Evolutionary conservation across 192 early-diverging fungal species (phyloP).

Genomic region (Geranomyces variabilis): DNA sequence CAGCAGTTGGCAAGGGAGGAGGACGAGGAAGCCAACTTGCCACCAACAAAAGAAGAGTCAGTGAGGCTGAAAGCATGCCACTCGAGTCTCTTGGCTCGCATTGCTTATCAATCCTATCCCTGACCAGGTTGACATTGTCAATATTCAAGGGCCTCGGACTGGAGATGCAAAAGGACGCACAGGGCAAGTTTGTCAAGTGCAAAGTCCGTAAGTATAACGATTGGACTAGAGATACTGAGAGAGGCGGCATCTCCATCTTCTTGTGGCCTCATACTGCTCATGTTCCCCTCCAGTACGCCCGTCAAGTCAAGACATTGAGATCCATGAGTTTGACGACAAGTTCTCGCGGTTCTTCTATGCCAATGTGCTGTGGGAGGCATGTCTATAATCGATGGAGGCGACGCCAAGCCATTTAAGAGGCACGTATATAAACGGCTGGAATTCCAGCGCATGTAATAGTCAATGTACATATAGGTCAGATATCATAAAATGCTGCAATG

Average conservation of each 20-base stretch:
- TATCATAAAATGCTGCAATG: no score
- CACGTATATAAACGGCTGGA: no score
- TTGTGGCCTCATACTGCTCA: no score
- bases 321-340: constrained; percentile 32
- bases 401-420: no score
- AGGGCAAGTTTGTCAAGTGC: constrained; percentile 17
- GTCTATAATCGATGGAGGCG: background rate
- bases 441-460: no score
- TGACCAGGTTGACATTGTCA: constrained; percentile 16
- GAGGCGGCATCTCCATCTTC: no score
- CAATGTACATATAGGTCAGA: no score
- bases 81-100: no score
- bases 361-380: constrained; percentile 29
- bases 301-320: constrained; percentile 18
- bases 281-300: constrained; percentile 9
- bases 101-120: background rate
- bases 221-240: background rate
- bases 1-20: constrained; percentile 16
- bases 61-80: no score
- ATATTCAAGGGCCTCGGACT: constrained; percentile 21
- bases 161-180: constrained; percentile 20
- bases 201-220: constrained; percentile 23
- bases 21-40: constrained; percentile 1
- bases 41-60: constrained; percentile 12
- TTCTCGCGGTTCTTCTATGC: constrained; percentile 34